phyloP scores from a whole-genome alignment of 345 rosid genomes.

The Barbarea vulgaris region DNA sequence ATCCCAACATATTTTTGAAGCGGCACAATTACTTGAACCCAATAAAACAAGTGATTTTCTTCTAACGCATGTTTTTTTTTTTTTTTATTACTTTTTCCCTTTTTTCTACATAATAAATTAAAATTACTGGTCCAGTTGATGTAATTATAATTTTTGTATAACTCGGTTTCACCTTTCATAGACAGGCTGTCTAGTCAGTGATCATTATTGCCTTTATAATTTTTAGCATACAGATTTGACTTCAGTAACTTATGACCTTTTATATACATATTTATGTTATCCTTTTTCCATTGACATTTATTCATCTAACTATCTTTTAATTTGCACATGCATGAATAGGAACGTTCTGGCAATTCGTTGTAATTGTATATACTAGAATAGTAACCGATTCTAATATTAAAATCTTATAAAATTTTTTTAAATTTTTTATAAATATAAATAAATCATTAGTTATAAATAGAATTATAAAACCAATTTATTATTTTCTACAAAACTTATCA shows the following conservation, averaged over 20 bases:
- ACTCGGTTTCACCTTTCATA: slow-evolving; percentile 23
- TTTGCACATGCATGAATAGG: background rate
- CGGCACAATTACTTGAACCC: background rate
- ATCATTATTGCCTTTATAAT: slow-evolving; percentile 2
- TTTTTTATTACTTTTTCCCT: no score
- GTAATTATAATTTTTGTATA: slow-evolving; percentile 10
- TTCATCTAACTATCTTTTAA: background rate
- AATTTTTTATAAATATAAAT: no score
- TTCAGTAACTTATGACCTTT: slow-evolving; percentile 10
- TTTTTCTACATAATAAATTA: background rate
- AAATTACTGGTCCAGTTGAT: background rate
- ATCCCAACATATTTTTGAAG: background rate
- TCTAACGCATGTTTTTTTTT: background rate
- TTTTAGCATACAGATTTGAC: background rate
- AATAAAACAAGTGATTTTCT: background rate
- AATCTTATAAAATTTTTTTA: no score
- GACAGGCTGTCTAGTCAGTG: slow-evolving; percentile 25
- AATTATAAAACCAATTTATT: no score
- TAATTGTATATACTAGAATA: background rate
- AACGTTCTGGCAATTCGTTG: background rate
- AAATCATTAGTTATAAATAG: no score
- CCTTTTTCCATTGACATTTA: background rate
- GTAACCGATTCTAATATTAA: no score
- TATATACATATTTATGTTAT: background rate
- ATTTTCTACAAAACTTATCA: no score